Conservation (phyloP, 768 basidiomycete species). For the Suillus placidus region DNA sequence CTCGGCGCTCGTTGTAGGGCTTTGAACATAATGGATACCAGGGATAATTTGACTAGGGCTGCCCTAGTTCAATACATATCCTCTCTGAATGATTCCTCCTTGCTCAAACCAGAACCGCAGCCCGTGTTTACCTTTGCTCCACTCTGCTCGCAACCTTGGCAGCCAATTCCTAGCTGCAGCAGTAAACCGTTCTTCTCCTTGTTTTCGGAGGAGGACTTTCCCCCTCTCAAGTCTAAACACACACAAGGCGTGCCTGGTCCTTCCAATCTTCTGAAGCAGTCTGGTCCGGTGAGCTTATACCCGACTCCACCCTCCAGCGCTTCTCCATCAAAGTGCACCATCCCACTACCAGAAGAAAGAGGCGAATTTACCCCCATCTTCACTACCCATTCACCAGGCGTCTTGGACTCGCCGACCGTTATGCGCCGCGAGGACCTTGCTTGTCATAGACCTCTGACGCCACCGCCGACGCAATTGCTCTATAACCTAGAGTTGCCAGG, state of each 20-base stretch:
- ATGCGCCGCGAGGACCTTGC: conserved; percentile 34
- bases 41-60: conserved; percentile 34
- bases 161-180: conserved; percentile 20
- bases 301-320: conserved; percentile 30
- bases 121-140: conserved; percentile 22
- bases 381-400: conserved; percentile 31
- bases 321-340: conserved; percentile 27
- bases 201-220: conserved; percentile 17
- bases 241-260: conserved; percentile 18
- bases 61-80: conserved; percentile 27
- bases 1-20: conserved; percentile 24
- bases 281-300: conserved; percentile 27
- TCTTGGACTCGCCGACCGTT: conserved; percentile 39
- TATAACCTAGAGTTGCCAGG: conserved; percentile 41
- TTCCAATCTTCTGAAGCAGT: conserved; percentile 18
- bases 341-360: conserved; percentile 31
- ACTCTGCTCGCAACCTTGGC: conserved; percentile 22
- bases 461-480: conserved; percentile 46
- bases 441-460: conserved; percentile 40
- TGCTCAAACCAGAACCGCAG: conserved; percentile 17
- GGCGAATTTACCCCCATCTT: conserved; percentile 23
- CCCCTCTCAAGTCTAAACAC: conserved; percentile 20
- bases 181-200: conserved; percentile 28
- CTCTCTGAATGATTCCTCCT: conserved; percentile 14
- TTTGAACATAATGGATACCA: conserved; percentile 37